Conservation (phyloP, 2,329 filamentous ascomycete species). For the Cladosporium sp. region DNA sequence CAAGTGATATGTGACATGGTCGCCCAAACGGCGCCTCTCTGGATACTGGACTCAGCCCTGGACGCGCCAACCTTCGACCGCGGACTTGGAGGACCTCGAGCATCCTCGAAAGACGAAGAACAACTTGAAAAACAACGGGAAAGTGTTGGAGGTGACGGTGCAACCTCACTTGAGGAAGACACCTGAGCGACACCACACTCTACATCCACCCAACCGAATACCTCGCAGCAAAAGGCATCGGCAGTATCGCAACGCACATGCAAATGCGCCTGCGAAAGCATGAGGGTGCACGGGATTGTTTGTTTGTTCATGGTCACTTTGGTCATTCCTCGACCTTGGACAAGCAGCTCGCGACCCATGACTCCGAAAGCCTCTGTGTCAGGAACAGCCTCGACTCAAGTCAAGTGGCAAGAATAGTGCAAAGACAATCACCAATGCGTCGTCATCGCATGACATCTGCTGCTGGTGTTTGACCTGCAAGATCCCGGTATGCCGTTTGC, state of each 20-base stretch:
- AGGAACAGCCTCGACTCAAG: background rate
- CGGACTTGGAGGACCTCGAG: background rate
- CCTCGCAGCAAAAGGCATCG: background rate
- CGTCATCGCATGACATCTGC: background rate
- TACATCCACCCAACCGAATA: background rate
- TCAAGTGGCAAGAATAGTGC: background rate
- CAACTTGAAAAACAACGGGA: background rate
- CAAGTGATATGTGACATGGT: background rate
- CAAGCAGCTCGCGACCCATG: background rate
- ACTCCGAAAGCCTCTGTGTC: background rate
- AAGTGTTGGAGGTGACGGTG: background rate
- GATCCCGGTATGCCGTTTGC: background rate
- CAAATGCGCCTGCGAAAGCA: background rate
- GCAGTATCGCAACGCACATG: background rate
- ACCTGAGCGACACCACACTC: background rate
- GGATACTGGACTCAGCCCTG: background rate
- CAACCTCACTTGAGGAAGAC: background rate
- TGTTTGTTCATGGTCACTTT: background rate
- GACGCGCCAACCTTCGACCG: background rate
- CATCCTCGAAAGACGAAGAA: background rate
- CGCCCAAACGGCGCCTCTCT: slow-evolving; percentile 1
- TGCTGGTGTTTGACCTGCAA: background rate
- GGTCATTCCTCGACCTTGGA: background rate
- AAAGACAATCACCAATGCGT: background rate
- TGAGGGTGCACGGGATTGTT: no score